Evolutionary conservation across 208 protist species (phyloP).

Genomic region (Tritrichomonas foetus): DNA sequence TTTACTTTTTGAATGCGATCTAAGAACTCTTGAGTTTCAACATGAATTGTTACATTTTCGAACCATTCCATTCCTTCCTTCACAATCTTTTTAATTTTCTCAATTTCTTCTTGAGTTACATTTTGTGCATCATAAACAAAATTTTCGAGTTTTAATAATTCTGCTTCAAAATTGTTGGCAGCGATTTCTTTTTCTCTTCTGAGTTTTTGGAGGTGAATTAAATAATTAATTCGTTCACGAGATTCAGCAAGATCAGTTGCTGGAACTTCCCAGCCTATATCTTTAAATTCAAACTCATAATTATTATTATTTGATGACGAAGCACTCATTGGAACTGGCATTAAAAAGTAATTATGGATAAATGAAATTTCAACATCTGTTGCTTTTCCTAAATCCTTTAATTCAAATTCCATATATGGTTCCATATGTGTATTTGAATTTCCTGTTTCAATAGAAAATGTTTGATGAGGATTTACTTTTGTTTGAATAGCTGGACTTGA

Average conservation of each 20-base stretch:
- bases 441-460: neutral
- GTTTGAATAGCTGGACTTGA: neutral
- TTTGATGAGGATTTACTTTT: neutral
- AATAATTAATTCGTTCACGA: neutral
- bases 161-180: neutral
- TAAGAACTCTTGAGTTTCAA: neutral
- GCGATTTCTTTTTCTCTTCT: neutral
- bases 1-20: neutral
- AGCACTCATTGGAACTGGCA: neutral
- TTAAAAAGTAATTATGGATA: constrained; percentile 30
- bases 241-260: neutral
- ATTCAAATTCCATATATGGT: neutral
- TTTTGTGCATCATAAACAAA: neutral
- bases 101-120: neutral
- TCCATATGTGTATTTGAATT: neutral
- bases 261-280: neutral
- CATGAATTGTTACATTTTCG: neutral
- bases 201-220: neutral
- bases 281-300: neutral
- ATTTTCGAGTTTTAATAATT: neutral
- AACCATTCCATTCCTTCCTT: neutral
- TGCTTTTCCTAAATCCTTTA: neutral
- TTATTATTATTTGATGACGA: neutral
- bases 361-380: neutral
- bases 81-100: no score